Percentiles rank a stretch among this genome's conserved stretches.
phyloP scores from a whole-genome alignment of 371 early-diverging fungal genomes.

The Haplosporangium sp. region DNA sequence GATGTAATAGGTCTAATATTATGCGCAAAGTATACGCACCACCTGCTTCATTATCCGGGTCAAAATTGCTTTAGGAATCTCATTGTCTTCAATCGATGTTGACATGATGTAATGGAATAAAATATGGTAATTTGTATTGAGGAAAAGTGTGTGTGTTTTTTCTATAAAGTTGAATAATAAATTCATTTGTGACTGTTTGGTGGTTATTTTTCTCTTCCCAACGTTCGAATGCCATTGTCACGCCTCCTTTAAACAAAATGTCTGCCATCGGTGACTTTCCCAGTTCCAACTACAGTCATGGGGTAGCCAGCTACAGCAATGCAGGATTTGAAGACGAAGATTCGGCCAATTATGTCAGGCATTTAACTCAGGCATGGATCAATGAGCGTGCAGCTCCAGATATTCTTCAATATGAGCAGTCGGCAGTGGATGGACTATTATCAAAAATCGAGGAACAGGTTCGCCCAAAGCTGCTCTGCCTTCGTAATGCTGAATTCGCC shows the following conservation, averaged over 20 bases:
- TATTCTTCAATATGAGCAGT: conserved; percentile 71
- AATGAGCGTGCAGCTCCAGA: conserved; percentile 87
- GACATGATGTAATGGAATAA: conserved; percentile 26
- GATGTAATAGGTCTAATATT: no score
- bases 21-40: conserved; percentile 43
- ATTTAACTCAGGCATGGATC: conserved; percentile 79
- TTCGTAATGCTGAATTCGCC: neutral
- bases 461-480: neutral
- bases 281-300: neutral
- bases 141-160: no score
- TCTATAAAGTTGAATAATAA: no score
- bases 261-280: conserved; percentile 23
- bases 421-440: conserved; percentile 68
- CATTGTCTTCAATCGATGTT: conserved; percentile 65
- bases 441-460: conserved; percentile 76
- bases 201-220: no score
- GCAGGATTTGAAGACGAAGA: conserved; percentile 28
- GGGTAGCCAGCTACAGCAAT: conserved; percentile 26
- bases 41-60: conserved; percentile 69
- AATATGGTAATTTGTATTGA: no score
- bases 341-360: conserved; percentile 58
- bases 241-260: no score
- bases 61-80: conserved; percentile 70
- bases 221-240: no score
- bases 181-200: no score